A percentile compares a stretch with the other conserved stretches of the same genome.
Evolutionary conservation across 2,329 filamentous ascomycete species (phyloP).

Genomic region (Triangularia verruculosa): DNA sequence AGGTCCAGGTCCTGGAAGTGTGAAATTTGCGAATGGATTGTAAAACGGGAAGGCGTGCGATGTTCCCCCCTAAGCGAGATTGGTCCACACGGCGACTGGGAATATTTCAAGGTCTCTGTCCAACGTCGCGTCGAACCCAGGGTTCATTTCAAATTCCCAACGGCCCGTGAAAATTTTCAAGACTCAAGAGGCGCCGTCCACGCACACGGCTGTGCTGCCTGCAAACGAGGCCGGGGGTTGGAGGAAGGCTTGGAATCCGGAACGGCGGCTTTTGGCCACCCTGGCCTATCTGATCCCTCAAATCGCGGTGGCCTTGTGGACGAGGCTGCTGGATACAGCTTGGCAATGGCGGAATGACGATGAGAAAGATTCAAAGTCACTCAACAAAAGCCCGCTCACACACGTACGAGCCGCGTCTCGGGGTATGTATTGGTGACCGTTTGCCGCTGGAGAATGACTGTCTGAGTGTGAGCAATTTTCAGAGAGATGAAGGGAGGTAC

Average conservation of each 20-base stretch:
- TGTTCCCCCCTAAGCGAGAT: constrained; percentile 30
- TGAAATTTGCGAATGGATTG: constrained; percentile 27
- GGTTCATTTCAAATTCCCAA: constrained; percentile 19
- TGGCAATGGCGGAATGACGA: no score
- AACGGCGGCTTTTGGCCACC: constrained; percentile 6
- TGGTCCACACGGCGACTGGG: constrained; percentile 21
- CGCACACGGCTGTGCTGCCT: constrained; percentile 6
- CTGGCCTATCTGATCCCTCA: neutral
- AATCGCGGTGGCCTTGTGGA: neutral
- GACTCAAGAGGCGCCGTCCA: constrained; percentile 16
- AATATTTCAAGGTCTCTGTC: constrained; percentile 13
- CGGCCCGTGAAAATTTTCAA: constrained; percentile 26
- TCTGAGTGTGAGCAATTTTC: neutral
- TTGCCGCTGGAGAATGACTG: no score
- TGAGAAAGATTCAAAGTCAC: no score
- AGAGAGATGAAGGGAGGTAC: no score
- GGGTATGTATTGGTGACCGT: neutral
- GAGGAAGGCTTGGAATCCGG: constrained; percentile 16
- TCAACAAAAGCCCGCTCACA: no score
- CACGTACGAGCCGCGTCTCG: neutral
- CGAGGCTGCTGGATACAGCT: neutral
- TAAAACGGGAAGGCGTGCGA: constrained; percentile 23
- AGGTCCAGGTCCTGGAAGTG: constrained; percentile 2
- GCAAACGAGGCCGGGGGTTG: constrained; percentile 12
- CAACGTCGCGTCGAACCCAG: constrained; percentile 18